Conservation (phyloP, 2,329 filamentous ascomycete genomes). For the Albifimbria verrucaria region DNA sequence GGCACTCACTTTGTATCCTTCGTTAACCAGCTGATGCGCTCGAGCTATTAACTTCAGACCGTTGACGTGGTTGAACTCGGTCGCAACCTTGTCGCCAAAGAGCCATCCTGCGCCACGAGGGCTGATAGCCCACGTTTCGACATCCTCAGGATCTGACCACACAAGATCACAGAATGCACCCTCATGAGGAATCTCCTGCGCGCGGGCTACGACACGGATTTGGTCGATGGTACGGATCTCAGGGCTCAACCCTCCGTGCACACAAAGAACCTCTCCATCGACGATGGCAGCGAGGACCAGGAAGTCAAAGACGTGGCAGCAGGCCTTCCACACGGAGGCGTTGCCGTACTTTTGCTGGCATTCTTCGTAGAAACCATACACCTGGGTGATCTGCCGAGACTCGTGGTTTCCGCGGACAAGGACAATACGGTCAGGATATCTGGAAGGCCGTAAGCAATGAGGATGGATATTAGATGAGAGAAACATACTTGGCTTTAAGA, state of each 20-base stretch:
- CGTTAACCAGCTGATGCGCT: constrained; percentile 97
- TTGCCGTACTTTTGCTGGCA: constrained; percentile 98
- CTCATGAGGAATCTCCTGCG: constrained; percentile 96
- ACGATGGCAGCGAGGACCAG: constrained; percentile 95
- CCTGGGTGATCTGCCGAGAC: constrained; percentile 94
- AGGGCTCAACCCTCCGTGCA: constrained; percentile 86
- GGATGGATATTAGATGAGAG: not conserved
- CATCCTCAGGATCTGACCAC: constrained; percentile 96
- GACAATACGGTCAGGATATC: constrained; percentile 93
- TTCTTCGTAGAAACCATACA: constrained; percentile 98
- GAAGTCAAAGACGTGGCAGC: constrained; percentile 99
- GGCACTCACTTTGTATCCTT: constrained; percentile 81
- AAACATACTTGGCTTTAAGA: constrained; percentile 67
- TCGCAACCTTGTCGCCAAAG: constrained; percentile 95
- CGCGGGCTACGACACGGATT: constrained; percentile 97
- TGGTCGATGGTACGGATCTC: constrained; percentile 98
- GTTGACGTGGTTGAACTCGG: constrained; percentile 96
- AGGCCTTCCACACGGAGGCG: constrained; percentile 99
- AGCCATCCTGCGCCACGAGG: constrained; percentile 96
- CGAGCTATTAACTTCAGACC: constrained; percentile 92
- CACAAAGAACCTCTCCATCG: constrained; percentile 96
- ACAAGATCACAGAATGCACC: constrained; percentile 97
- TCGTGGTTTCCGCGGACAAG: constrained; percentile 98
- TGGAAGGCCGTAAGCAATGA: constrained; percentile 31
- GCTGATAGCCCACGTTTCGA: constrained; percentile 93